These are phyloP conservation scores for Halocafeteria seosinensis DNA, from an alignment of 108 stramenopile species.

Conservation along the genomic window DNA sequence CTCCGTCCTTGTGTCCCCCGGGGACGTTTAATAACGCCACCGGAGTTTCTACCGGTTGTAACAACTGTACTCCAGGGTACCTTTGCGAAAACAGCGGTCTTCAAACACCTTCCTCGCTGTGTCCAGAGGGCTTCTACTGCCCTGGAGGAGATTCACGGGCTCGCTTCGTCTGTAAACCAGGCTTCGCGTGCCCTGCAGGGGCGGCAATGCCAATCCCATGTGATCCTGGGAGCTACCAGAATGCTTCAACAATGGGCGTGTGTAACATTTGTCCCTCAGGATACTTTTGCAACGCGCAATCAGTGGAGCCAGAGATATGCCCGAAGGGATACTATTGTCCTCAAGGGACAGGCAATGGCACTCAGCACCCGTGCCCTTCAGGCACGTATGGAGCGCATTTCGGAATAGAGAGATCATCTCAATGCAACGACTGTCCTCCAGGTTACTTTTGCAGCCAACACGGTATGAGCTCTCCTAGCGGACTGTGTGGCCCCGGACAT, in stretches of 20 bases:
- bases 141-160: background rate
- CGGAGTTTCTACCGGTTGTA: background rate
- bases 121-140: slow-evolving; percentile 19
- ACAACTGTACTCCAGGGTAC: slow-evolving; percentile 3
- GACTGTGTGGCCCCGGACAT: background rate
- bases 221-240: background rate
- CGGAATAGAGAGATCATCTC: background rate
- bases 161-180: background rate
- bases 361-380: background rate
- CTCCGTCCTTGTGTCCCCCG: slow-evolving; percentile 15
- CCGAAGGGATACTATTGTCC: background rate
- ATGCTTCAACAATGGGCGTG: background rate
- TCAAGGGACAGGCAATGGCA: background rate
- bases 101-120: background rate
- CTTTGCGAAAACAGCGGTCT: background rate
- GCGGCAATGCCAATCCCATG: slow-evolving; percentile 1
- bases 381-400: background rate
- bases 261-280: background rate
- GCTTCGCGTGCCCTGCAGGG: background rate
- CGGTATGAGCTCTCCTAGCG: background rate
- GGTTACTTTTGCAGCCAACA: background rate
- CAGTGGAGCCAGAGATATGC: background rate
- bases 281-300: background rate
- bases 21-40: slow-evolving; percentile 1
- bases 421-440: background rate